Evolutionary conservation across 1,284 basidiomycete genomes (phyloP).

Genomic region (Melampsora larici-populina): DNA sequence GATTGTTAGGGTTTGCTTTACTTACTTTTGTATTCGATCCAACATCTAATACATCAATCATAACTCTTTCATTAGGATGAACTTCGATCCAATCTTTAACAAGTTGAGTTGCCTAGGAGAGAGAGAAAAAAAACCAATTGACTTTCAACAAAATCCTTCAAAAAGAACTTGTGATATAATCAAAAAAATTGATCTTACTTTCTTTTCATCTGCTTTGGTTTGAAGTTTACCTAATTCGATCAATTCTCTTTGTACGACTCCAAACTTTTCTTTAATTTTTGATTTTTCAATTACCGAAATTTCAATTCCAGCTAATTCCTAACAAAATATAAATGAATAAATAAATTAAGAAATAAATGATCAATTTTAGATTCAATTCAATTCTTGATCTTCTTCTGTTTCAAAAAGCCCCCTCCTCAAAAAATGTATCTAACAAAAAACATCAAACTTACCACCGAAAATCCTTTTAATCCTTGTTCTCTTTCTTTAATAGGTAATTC

Average conservation of each 20-base stretch:
- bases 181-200: slow-evolving; percentile 1
- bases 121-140: background rate
- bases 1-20: too few relatives aligned
- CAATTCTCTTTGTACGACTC: slow-evolving; percentile 71
- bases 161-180: background rate
- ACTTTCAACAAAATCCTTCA: background rate
- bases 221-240: slow-evolving; percentile 81
- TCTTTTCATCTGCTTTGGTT: slow-evolving; percentile 63
- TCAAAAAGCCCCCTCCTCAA: too few relatives aligned
- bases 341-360: background rate
- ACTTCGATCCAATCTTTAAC: slow-evolving; percentile 36
- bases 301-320: slow-evolving; percentile 85
- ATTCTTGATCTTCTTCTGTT: too few relatives aligned
- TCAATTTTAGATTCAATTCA: too few relatives aligned
- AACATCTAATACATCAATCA: slow-evolving; percentile 25
- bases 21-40: slow-evolving; percentile 40
- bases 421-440: too few relatives aligned
- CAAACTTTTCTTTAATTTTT: slow-evolving; percentile 71
- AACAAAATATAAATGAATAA: background rate
- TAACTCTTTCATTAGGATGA: slow-evolving; percentile 29
- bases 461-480: slow-evolving; percentile 77
- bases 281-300: slow-evolving; percentile 82
- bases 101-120: slow-evolving; percentile 31
- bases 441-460: slow-evolving; percentile 56
- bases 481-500: slow-evolving; percentile 70